Base-by-base conservation (phyloP, 192 early-diverging fungal species). In the Dissophora globulifera region DNA sequence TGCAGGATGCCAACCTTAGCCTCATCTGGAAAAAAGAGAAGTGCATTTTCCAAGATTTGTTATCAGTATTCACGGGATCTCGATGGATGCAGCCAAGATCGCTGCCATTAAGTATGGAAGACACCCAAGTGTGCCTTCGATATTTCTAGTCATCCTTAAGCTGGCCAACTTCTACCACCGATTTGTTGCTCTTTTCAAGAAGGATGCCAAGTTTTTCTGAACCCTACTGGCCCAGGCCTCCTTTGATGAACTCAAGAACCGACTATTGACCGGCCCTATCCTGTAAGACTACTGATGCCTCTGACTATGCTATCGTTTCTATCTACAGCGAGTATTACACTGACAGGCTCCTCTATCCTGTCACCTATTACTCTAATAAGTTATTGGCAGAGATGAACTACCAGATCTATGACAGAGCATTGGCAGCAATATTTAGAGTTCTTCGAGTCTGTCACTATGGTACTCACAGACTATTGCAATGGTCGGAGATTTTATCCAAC, bases 161-260 rank as follows among this genome's bases (percentile, higher is more conserved):
- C 20, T 74, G 8, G 49, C 70, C 5, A 80, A 74, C 20, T 84
- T 69, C 41, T 83, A 83, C 50, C 46, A 67, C 5, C 49, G 63
- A 11, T 83, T 82, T 53, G 48, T 80, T 0, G 17, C 29, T 0
- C 50, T 85, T 0, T 16, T 75, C 0, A 68, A 82, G 42, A 78
- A 80, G 50, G 75, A 66, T 17, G 16, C 40, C 0, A 41, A 38
- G 22, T 82, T 78, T 31, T 2, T 41, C 4, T 84, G 63, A 58
- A 25, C 56, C 55, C 1, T 1, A 0, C 11, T 17, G 0, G 29
- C 58, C n/a, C 57, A 78, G n/a, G 11, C 23, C 20, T 63, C 64
- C 7, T 78, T 78, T 48, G 47, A 62, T 3, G 52, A 54, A 27
- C 59, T 85, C 19, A 78, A 85, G 20, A 1, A 12, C 3, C 23